These are phyloP conservation scores for Alternaria panax DNA, from an alignment of 2,329 filamentous ascomycete genomes.

Conservation along the genomic window DNA sequence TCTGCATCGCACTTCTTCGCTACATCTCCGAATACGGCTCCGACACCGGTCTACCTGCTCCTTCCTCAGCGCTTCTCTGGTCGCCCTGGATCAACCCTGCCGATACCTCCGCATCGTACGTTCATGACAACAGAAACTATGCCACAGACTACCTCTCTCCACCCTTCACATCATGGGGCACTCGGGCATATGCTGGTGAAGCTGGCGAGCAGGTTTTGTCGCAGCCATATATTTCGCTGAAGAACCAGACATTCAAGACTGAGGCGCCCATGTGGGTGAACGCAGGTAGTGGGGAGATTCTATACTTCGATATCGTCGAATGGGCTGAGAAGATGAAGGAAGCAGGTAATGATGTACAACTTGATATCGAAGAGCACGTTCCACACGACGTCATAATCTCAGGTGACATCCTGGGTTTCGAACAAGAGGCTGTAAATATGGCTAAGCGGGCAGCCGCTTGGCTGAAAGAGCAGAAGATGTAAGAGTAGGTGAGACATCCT, in stretches of 20 bases:
- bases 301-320: conserved; percentile 52
- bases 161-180: conserved; percentile 55
- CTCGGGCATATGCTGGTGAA: conserved; percentile 40
- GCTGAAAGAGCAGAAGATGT: conserved; percentile 17
- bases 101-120: conserved; percentile 31
- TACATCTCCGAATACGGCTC: conserved; percentile 55
- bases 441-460: conserved; percentile 52
- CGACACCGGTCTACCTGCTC: conserved; percentile 43
- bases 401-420: conserved; percentile 53
- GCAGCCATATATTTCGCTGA: conserved; percentile 51
- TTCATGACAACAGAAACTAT: conserved; percentile 44
- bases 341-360: conserved; percentile 52
- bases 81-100: conserved; percentile 54
- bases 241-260: conserved; percentile 50
- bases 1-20: conserved; percentile 55
- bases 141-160: conserved; percentile 53
- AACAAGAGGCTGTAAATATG: conserved; percentile 45
- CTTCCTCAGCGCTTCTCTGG: conserved; percentile 53
- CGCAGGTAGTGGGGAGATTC: conserved; percentile 52
- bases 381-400: conserved; percentile 58
- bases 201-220: conserved; percentile 20
- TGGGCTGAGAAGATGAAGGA: conserved; percentile 50
- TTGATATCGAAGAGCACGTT: conserved; percentile 52
- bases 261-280: conserved; percentile 53
- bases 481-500: accelerated